Conservation (phyloP, 2,329 filamentous ascomycete species). For the Diaporthe vaccinii region DNA sequence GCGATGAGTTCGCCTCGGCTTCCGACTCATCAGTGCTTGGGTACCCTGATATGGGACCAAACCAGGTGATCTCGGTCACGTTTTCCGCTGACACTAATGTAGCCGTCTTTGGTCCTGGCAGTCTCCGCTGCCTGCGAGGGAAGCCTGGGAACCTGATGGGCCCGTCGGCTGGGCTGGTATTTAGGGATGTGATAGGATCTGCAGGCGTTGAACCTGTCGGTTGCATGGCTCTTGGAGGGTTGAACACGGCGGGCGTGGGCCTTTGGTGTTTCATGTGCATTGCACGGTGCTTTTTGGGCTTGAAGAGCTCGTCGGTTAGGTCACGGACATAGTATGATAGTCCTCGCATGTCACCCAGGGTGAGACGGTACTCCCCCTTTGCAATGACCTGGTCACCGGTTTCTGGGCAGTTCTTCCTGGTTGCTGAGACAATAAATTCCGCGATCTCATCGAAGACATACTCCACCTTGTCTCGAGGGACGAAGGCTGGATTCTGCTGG, state of each 20-base stretch:
- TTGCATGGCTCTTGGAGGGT: constrained; percentile 11
- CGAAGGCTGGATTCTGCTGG: neutral
- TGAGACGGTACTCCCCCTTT: constrained; percentile 24
- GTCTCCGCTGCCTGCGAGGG: neutral
- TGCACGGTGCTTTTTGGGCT: neutral
- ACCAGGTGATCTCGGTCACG: constrained; percentile 37
- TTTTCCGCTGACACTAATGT: constrained; percentile 31
- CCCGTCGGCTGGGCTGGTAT: constrained; percentile 6
- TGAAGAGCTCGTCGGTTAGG: constrained; percentile 2
- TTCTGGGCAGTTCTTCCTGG: neutral
- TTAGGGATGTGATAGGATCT: constrained; percentile 31
- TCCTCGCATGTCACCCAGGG: constrained; percentile 18
- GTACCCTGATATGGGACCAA: constrained; percentile 16
- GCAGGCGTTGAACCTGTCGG: constrained; percentile 11
- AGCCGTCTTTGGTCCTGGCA: neutral
- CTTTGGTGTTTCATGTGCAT: neutral
- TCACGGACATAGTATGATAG: constrained; percentile 22
- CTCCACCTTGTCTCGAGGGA: neutral
- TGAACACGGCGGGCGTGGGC: neutral
- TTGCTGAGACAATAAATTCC: constrained; percentile 12
- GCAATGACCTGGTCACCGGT: neutral
- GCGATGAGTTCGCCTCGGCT: neutral
- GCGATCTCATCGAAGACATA: constrained; percentile 22
- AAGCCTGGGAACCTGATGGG: constrained; percentile 25
- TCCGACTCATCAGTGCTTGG: constrained; percentile 2